Base-by-base conservation (phyloP, 1,139 yeast species). In the Nakaseomyces kungkrabaensis region DNA sequence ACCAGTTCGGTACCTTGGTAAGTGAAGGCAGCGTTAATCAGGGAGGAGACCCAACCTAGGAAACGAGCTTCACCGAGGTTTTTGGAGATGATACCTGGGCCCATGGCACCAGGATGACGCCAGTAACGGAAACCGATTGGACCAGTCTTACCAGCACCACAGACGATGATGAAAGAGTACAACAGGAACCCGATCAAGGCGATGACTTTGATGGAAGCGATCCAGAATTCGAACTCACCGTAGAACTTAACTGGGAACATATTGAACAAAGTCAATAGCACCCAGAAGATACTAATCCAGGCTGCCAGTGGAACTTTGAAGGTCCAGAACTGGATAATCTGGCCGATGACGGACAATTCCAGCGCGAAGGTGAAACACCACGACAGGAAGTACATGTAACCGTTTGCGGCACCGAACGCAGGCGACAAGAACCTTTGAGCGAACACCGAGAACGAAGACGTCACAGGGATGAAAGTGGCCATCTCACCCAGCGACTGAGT, bases 81-180 rank as follows among this genome's bases (percentile, higher is more conserved):
- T 8, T 67, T 69, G 46, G 78, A 75, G 66, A 53, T 80, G 71
- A 56, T 65, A 72, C 76, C 85, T 46, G 71, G 71, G 55, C 87
- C 89, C 81, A 77, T 87, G 1, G 96, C 82, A 49, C 96, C 96
- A 3, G 96, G 96, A 62, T 89, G 72, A 68, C 90, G 80, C 97
- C 97, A 90, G 71, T 89, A 88, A 66, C 89, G 75, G 73, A 84
- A 85, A 6, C 92, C 95, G 45, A 85, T 77, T 11, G 90, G 85
- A 24, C 92, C 90, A 6, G 78, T 72, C 45, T 69, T 61, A 50
- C 85, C 84, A 9, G 85, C 89, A 58, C 95, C 95, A 65, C 88
- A 82, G 25, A 82, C 87, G 74, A 82, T 81, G 66, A 82, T 74
- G 50, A 85, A 71, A 48, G 87, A 82, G 60, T 82, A 83, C 44